Base-by-base conservation (phyloP, 345 rosid genomes). In the Rhodamnia argentea region DNA sequence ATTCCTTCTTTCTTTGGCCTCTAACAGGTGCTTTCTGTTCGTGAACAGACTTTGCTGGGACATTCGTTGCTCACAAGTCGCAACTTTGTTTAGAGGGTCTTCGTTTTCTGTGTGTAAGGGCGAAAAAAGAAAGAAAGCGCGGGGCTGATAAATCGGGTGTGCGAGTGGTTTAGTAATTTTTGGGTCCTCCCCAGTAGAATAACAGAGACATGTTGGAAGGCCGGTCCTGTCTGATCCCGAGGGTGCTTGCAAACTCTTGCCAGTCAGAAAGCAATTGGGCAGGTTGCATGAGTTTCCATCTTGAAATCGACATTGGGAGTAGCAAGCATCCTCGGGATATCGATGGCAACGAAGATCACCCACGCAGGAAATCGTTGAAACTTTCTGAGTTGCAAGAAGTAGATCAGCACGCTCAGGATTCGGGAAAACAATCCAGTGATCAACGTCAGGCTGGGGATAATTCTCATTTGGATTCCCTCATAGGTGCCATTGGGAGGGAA, bases 401-500 rank as follows among this genome's bases (percentile, higher is more conserved):
- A 26, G 32, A 59, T 37, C 50, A 56, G 20, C 75, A 81, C 37
- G 60, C 56, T 64, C 74, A 15, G 52, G 83, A 74, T n/a, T 82
- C 85, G 6, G 82, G 18, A 5, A 58, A 83, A 54, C 87, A 52
- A 70, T 87, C 87, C n/a, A 85, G 85, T n/a, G 76, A 89, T 57
- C 87, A 84, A 82, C 75, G 70, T 37, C 86, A 64, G 54, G 93
- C 91, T 26, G 95, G 93, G 27, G 91, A 94, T 60, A 89, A 92
- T 3, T 89, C 95, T 0, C 92, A 95, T 87, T 91, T 93, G 4
- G 93, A 92, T 74, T 91, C 96, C 52, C 93, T 96, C 83, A 91
- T 96, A 86, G 91, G 91, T 70, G 92, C 91, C 74, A 90, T 96
- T 88, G 99, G 98, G 40, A 83, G 99, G 47, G 99, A 96, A 90